Percentiles rank a stretch among this genome's conserved stretches.
phyloP scores from a whole-genome alignment of 352 stramenopile species.

The Pythium chondricola region DNA sequence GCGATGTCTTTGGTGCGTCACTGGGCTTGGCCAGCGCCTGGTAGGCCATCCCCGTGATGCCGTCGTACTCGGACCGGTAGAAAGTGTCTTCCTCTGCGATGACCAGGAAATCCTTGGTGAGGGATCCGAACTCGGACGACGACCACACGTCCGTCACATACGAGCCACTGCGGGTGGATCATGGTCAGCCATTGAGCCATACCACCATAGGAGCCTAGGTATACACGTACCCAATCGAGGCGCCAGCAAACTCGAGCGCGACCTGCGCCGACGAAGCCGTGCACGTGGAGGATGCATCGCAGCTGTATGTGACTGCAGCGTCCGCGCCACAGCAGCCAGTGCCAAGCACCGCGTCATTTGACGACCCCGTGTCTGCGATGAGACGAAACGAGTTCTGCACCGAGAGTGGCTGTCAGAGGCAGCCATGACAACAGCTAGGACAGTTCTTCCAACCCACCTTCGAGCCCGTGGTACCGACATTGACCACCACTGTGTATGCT shows the following conservation, averaged over 20 bases:
- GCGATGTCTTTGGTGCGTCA: conserved; percentile 31
- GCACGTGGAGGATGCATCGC: conserved; percentile 59
- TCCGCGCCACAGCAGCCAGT: conserved; percentile 44
- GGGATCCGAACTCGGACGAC: conserved; percentile 37
- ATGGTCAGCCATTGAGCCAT: no score
- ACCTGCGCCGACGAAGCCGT: conserved; percentile 18
- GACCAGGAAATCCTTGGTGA: conserved; percentile 65
- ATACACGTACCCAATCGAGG: conserved; percentile 60
- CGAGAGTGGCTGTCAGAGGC: not conserved
- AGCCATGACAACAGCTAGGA: no score
- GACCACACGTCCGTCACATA: conserved; percentile 69
- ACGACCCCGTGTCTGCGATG: conserved; percentile 81
- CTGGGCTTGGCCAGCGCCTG: conserved; percentile 39
- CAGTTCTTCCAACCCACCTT: no score
- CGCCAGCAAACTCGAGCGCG: conserved; percentile 50
- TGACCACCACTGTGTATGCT: conserved; percentile 29
- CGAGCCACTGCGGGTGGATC: conserved; percentile 36
- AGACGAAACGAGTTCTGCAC: conserved; percentile 64
- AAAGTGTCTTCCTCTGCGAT: conserved; percentile 76
- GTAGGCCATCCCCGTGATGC: conserved; percentile 74
- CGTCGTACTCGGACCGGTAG: conserved; percentile 67
- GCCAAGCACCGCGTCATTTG: conserved; percentile 68
- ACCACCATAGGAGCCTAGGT: no score
- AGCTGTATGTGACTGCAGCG: conserved; percentile 54
- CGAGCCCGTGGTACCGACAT: conserved; percentile 20